phyloP scores from a whole-genome alignment of 2,329 filamentous ascomycete species.

The Ophiocordyceps camponoti-leonardi region DNA sequence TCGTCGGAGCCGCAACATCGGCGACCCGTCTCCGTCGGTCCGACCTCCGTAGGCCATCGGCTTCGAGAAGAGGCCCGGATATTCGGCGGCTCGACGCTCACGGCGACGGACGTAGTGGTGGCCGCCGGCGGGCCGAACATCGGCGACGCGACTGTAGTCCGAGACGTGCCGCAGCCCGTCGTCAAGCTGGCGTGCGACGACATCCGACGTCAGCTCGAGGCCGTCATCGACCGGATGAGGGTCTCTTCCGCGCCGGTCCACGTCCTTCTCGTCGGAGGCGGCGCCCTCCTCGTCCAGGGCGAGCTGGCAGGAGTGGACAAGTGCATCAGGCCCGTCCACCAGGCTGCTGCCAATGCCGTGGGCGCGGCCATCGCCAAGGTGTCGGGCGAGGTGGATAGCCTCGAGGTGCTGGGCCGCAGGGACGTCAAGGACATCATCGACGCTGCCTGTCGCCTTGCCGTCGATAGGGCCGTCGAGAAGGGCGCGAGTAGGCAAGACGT shows the following conservation, averaged over 20 bases:
- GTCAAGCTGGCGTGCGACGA: constrained; percentile 11
- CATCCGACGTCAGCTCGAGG: constrained; percentile 29
- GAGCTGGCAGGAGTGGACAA: constrained; percentile 29
- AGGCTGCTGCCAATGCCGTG: constrained; percentile 41
- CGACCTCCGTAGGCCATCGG: constrained; percentile 35
- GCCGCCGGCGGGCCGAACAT: constrained; percentile 14
- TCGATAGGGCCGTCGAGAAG: constrained; percentile 13
- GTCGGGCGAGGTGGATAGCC: constrained; percentile 31
- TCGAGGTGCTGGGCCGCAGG: constrained; percentile 25
- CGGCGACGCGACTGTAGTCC: constrained; percentile 12
- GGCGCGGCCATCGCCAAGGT: constrained; percentile 41
- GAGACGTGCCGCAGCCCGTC: constrained; percentile 6
- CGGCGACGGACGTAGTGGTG: constrained; percentile 34
- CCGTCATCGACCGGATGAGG: constrained; percentile 37
- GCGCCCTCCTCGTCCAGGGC: constrained; percentile 31
- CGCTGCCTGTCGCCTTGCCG: constrained; percentile 18
- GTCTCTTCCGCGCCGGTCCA: constrained; percentile 32
- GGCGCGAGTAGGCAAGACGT: constrained; percentile 16
- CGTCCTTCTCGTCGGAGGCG: constrained; percentile 40
- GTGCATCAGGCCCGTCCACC: constrained; percentile 30
- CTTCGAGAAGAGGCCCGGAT: constrained; percentile 28
- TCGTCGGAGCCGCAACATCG: constrained; percentile 7
- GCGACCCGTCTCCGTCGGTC: constrained; percentile 27
- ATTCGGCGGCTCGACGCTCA: constrained; percentile 35
- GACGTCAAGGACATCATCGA: constrained; percentile 19